phyloP scores from a whole-genome alignment of 2,329 filamentous ascomycete genomes.

The Cladophialophora bantiana region DNA sequence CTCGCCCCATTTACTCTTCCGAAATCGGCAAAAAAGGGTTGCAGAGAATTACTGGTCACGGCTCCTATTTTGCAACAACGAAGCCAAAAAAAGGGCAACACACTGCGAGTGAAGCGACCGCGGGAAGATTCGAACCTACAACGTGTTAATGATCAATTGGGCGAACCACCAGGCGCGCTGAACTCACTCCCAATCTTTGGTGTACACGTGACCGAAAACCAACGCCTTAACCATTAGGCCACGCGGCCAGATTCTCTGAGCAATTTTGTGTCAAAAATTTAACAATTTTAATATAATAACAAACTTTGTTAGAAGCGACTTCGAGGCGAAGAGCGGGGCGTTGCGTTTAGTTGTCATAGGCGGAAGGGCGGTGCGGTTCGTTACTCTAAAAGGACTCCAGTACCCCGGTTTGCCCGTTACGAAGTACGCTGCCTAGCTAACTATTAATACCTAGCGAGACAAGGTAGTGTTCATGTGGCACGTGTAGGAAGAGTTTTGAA shows the following conservation, averaged over 20 bases:
- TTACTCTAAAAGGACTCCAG: no score
- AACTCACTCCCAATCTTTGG: constrained; percentile 4
- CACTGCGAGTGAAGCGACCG: constrained; percentile 35
- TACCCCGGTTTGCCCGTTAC: no score
- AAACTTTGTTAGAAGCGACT: no score
- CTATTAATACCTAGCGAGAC: no score
- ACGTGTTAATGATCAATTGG: constrained; percentile 26
- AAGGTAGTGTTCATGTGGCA: no score
- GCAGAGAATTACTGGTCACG: no score
- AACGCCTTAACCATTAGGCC: constrained; percentile 50
- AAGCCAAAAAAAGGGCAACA: constrained; percentile 24
- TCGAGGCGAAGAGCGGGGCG: no score
- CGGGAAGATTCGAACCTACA: constrained; percentile 48
- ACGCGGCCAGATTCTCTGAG: constrained; percentile 38
- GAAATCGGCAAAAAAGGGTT: neutral
- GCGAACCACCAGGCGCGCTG: neutral
- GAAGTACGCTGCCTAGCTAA: no score
- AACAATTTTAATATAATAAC: no score
- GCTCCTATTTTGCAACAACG: neutral
- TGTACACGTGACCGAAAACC: constrained; percentile 43
- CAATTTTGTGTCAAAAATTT: neutral
- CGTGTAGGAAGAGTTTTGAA: no score
- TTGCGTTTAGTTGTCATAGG: no score
- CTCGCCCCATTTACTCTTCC: neutral
- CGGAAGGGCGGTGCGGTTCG: no score